Base-by-base conservation (phyloP, 331 rosid species). In the Quercus tomentella region DNA sequence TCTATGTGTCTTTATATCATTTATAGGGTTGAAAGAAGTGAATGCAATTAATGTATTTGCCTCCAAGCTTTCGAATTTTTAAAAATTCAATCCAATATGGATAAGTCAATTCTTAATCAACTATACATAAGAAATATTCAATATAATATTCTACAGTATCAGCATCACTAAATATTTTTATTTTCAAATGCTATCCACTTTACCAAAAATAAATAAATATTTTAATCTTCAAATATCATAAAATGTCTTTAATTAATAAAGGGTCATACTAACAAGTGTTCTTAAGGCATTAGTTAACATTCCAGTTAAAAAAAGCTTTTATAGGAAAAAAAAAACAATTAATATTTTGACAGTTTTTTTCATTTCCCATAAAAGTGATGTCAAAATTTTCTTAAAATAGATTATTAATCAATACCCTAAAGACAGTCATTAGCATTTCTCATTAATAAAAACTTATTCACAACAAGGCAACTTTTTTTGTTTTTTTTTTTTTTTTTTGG, bases 41-140 rank as follows among this genome's bases (percentile, higher is more conserved):
- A 83, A 56, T 79, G 88, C 88, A 79, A 83, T 72, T 78, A 77
- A 89, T 87, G 90, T 33, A 81, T 84, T 78, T 80, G 86, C 81
- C 74, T 89, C 92, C 91, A 88, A 81, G 77, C 62, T 30, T 6
- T 74, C 35, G n/a, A 21, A 52, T 30, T 22, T 35, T 75, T 76
- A 52, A 21, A 57, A 68, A 25, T 10, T 49, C 55, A 28, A 70
- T 21, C 77, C 62, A 56, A 85, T 7, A 17, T 68, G 63, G 54
- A 17, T 51, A 58, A 74, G 72, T 81, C 83, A 80, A 73, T 79
- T 22, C 79, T 35, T 54, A 73, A 79, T 76, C 76, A 30, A 58
- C 5, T 5, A 49, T 22, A 28, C 18, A 18, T 41, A 55, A 45
- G 54, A 72, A 62, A 67, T 31, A 45, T 51, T 61, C 52, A 20